Base-by-base conservation (phyloP, 169 alveolate species). In the Plasmodium cynomolgi region DNA sequence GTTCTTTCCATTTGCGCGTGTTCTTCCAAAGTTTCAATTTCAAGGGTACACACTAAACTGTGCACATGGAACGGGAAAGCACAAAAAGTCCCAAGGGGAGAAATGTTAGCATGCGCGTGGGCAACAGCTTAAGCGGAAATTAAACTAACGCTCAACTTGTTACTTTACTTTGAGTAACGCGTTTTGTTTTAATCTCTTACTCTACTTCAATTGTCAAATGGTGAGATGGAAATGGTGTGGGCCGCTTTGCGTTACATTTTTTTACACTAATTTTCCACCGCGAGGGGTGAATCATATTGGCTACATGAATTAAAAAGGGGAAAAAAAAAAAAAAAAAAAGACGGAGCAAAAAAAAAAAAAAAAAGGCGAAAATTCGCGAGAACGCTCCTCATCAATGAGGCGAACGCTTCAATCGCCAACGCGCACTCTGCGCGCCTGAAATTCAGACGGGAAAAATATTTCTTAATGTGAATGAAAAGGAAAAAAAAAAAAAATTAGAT, bases 401-500 rank as follows among this genome's bases (percentile, higher is more conserved):
- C 75, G 1, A 20, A 20, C 15, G 75, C 75, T 62, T 62, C 26
- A n/a, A 62, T 62, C 26, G 17, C 29, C 13, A n/a, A 62, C 75
- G 15, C 26, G n/a, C n/a, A n/a, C 11, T 23, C 33, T 23, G 75
- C 75, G 29, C 33, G 72, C 33, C 75, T 62, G 75, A 62, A 62
- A 26, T 23, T n/a, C 75, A 62, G 75, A 62, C 75, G 33, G 33
- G 75, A 62, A n/a, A 62, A 62, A 62, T n/a, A 62, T 37, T 37
- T 79, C 56, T 79, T 41, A 79, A 79, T 17, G 23, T 79, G 23
- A 79, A 79, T 39, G 31, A 13, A 1, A 62, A 8, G 34, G 15
- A 62, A 20, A n/a, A 62, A 62, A 56, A 56, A n/a, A 79, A 79
- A 79, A 41, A 79, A 79, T 79, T 79, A 37, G 23, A 79, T 79